Evolutionary conservation across 225 moss, liverwort and hornwort genomes (phyloP).

Genomic region (Ulota crispa): DNA sequence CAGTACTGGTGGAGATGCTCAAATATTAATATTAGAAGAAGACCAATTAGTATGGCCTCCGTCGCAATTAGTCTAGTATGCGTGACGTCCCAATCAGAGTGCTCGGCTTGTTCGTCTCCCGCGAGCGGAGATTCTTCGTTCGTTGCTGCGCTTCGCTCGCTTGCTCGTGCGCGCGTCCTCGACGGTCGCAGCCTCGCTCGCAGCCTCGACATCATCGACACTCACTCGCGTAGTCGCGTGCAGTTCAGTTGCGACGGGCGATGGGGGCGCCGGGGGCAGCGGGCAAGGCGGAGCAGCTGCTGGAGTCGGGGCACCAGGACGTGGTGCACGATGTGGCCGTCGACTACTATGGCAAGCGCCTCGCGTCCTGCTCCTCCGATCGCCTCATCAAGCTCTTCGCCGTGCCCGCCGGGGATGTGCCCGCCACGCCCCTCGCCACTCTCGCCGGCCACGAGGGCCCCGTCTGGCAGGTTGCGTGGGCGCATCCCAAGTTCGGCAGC

Average conservation of each 20-base stretch:
- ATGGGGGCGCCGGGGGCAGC: conserved; percentile 36
- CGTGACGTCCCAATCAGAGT: not conserved
- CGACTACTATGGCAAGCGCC: conserved; percentile 84
- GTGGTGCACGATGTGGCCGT: conserved; percentile 92
- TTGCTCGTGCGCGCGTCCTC: not conserved
- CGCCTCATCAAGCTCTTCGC: conserved; percentile 77
- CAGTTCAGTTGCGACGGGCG: not conserved
- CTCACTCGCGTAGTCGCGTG: not conserved
- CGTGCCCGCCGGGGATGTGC: conserved; percentile 42
- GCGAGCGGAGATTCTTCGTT: not conserved
- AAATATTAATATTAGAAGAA: no score
- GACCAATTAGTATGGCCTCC: not conserved
- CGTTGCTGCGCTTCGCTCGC: not conserved
- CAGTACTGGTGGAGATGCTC: no score
- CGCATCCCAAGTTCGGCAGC: conserved; percentile 82
- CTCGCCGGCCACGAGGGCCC: conserved; percentile 81
- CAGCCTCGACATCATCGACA: no score
- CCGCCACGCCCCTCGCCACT: conserved; percentile 41
- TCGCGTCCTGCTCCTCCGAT: conserved; percentile 81
- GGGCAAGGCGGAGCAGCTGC: conserved; percentile 50
- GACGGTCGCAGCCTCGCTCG: not conserved
- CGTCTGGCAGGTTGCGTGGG: conserved; percentile 92
- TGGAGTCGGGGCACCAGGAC: conserved; percentile 90
- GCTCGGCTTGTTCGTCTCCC: not conserved
- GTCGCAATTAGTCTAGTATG: not conserved